These are phyloP conservation scores for Tripterygium wilfordii DNA, from an alignment of 177 flowering plant genomes.

Conservation along the genomic window DNA sequence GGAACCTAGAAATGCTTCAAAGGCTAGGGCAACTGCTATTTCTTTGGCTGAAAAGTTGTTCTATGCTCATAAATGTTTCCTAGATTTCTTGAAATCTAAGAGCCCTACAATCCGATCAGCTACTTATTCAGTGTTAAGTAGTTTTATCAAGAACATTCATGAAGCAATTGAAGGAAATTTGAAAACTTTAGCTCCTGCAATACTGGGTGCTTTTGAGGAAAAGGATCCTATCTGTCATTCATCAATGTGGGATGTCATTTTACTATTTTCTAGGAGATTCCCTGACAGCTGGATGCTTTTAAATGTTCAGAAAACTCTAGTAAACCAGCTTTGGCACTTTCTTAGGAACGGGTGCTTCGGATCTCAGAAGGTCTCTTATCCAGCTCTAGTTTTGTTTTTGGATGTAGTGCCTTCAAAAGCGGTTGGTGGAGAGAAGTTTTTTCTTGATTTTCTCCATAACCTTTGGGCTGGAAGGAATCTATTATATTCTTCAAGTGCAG, in stretches of 20 bases:
- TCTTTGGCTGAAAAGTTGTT: slow-evolving; percentile 63
- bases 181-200: slow-evolving; percentile 46
- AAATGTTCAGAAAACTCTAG: slow-evolving; percentile 56
- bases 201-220: slow-evolving; percentile 92
- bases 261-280: slow-evolving; percentile 61
- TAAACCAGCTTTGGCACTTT: slow-evolving; percentile 71
- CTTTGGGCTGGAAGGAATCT: slow-evolving; percentile 80
- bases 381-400: slow-evolving; percentile 56
- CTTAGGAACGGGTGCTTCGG: slow-evolving; percentile 93
- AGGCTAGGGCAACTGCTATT: slow-evolving; percentile 54
- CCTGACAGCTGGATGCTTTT: slow-evolving; percentile 69
- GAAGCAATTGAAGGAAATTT: slow-evolving; percentile 58
- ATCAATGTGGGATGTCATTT: slow-evolving; percentile 81
- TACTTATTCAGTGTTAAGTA: slow-evolving; percentile 66
- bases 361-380: slow-evolving; percentile 83
- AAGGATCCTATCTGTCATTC: slow-evolving; percentile 82
- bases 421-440: slow-evolving; percentile 50
- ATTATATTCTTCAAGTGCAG: slow-evolving; percentile 35
- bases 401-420: slow-evolving; percentile 56
- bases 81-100: slow-evolving; percentile 66
- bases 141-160: slow-evolving; percentile 67
- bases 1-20: slow-evolving; percentile 63
- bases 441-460: slow-evolving; percentile 61
- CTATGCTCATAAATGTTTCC: slow-evolving; percentile 53
- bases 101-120: slow-evolving; percentile 68